A percentile compares a stretch with the other conserved stretches of the same genome.
Evolutionary conservation across 352 stramenopile genomes (phyloP).

Genomic region (Synura sp.): DNA sequence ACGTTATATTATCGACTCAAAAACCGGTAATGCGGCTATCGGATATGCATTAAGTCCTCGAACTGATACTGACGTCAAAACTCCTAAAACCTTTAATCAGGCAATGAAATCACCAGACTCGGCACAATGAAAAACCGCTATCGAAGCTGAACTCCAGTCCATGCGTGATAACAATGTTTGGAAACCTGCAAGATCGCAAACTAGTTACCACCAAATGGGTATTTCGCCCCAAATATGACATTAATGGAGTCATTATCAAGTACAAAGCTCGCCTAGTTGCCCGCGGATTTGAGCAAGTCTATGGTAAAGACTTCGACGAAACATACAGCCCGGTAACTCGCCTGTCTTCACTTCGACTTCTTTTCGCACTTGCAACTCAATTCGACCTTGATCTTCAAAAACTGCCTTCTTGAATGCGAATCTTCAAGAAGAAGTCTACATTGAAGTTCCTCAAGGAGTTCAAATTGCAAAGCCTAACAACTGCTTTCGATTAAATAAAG

Average conservation of each 20-base stretch:
- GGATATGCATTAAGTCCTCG: conserved; percentile 10
- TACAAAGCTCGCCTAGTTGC: conserved; percentile 54
- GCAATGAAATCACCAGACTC: conserved; percentile 19
- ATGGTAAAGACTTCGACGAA: conserved; percentile 51
- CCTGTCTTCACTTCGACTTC: too few species aligned
- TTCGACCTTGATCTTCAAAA: too few species aligned
- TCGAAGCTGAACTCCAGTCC: conserved; percentile 23
- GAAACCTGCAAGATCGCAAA: conserved; percentile 27
- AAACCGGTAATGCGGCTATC: conserved; percentile 22
- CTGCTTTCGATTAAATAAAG: neutral
- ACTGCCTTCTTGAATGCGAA: too few species aligned
- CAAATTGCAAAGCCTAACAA: neutral
- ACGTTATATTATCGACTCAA: conserved; percentile 13
- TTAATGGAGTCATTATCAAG: conserved; percentile 48
- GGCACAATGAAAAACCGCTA: conserved; percentile 14
- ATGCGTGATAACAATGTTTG: conserved; percentile 31
- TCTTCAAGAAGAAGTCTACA: conserved; percentile 27
- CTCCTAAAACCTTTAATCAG: conserved; percentile 21
- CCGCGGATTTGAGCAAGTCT: conserved; percentile 48
- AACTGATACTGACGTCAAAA: conserved; percentile 20
- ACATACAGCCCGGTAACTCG: conserved; percentile 52
- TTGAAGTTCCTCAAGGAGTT: conserved; percentile 17
- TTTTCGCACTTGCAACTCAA: too few species aligned
- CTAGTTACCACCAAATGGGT: conserved; percentile 46
- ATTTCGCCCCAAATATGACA: conserved; percentile 54